Evolutionary conservation across 306 rosid species (phyloP), one percentile per base, ranked within the genome.

Genomic region (Hippophae tibetana): DNA sequence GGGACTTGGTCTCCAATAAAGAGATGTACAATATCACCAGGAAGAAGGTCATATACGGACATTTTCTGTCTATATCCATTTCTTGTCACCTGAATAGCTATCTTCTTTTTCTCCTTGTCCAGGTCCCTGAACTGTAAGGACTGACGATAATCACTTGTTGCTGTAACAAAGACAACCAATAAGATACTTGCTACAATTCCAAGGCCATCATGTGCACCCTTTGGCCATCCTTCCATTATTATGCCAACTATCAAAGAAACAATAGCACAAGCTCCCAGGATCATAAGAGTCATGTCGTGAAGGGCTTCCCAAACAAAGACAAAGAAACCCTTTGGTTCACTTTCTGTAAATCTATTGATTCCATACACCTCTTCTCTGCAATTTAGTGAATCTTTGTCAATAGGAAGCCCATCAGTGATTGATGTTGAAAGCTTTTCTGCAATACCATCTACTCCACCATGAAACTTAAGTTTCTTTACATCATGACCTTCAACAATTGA

Each of bases 241-340:
- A 87, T 74, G 62, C 98, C 98, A 64, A 90, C 96, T 0, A 81
- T 48, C 56, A 90, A 72, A 58, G 98, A 90, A 71, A 90, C 81
- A 54, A 90, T 58, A 61, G 98, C 96, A 66, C 98, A 90, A 44
- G 78, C 77, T 61, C 89, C 98, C 43, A 87, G 96, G 59, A 90
- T 85, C 95, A 87, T 87, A 48, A 90, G 95, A 68, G 98, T 87
- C 98, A 85, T 83, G 81, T 87, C 98, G 26, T 90, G 96, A 65
- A 90, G 90, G 57, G 98, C 96, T 83, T 90, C 98, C 95, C 95
- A 87, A 72, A 87, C 95, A 73, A 90, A 90, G 66, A 90, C 60
- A 78, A 77, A 87, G 80, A 90, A 87, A 69, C 98, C 80, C 66
- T 75, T 67, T 11, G 41, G 68, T 67, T 67, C 78, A 45, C 83